Evolutionary conservation across 1,284 basidiomycete genomes (phyloP).

Genomic region (Neolentinus lepideus): DNA sequence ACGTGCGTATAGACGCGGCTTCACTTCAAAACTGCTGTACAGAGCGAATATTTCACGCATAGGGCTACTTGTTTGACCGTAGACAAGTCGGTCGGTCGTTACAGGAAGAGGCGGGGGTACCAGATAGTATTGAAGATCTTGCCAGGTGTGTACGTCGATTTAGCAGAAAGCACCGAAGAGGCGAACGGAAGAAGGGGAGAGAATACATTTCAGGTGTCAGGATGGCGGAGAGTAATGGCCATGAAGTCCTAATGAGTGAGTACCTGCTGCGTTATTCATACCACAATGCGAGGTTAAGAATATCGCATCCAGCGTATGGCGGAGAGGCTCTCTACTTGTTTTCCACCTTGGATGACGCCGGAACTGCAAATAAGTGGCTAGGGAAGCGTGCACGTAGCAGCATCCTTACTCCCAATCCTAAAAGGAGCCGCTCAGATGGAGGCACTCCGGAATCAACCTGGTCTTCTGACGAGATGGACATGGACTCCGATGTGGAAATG

Average conservation of each 20-base stretch:
- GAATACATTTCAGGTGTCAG: constrained; percentile 77
- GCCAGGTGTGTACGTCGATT: constrained; percentile 85
- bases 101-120: constrained; percentile 67
- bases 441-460: background rate
- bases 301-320: constrained; percentile 52
- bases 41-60: constrained; percentile 5
- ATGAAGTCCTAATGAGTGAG: constrained; percentile 66
- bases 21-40: background rate
- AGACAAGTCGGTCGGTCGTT: constrained; percentile 66
- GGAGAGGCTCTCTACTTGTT: constrained; percentile 78
- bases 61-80: constrained; percentile 89
- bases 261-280: constrained; percentile 5
- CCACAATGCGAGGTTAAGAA: constrained; percentile 4
- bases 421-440: background rate
- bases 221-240: constrained; percentile 70
- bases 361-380: constrained; percentile 12
- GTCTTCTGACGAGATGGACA: constrained; percentile 8
- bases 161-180: constrained; percentile 42
- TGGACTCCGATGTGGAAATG: constrained; percentile 16
- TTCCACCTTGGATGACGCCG: constrained; percentile 67
- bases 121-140: constrained; percentile 36
- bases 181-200: constrained; percentile 26
- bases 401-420: constrained; percentile 4
- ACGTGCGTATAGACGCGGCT: constrained; percentile 35
- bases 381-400: background rate